phyloP scores from a whole-genome alignment of 495 filamentous ascomycete genomes.

The Cercophora scortea region DNA sequence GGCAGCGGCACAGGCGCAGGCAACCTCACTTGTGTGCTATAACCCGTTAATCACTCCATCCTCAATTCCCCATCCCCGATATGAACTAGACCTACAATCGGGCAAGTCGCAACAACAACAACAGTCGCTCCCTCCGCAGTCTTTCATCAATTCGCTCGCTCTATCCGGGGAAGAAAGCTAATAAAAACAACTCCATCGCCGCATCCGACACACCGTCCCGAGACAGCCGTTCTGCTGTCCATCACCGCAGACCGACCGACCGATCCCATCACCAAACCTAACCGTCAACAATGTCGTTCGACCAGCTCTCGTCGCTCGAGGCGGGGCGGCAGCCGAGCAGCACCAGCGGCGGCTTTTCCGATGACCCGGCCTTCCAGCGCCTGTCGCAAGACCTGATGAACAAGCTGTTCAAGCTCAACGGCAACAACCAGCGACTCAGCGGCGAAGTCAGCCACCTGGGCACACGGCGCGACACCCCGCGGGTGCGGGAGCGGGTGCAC shows the following conservation, averaged over 20 bases:
- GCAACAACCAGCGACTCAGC: slow-evolving; percentile 73
- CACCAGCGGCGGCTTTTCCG: slow-evolving; percentile 56
- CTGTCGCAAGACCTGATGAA: slow-evolving; percentile 75
- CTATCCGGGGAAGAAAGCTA: no score
- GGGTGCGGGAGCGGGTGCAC: slow-evolving; percentile 83
- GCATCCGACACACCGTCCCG: no score
- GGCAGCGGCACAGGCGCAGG: not conserved
- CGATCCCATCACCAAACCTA: not conserved
- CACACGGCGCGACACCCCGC: slow-evolving; percentile 82
- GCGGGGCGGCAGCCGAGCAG: slow-evolving; percentile 40
- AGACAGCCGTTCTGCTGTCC: no score
- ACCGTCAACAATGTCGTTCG: slow-evolving; percentile 67
- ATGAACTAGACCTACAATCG: no score
- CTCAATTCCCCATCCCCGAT: no score
- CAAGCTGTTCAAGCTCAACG: slow-evolving; percentile 78
- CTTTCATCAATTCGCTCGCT: no score
- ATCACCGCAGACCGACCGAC: no score
- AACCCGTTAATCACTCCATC: no score
- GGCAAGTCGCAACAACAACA: no score
- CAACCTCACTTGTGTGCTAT: no score
- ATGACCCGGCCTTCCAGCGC: slow-evolving; percentile 87
- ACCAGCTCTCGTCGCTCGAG: slow-evolving; percentile 76
- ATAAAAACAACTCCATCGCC: no score
- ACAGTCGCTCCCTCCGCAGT: no score
- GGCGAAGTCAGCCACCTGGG: slow-evolving; percentile 78